Evolutionary conservation across 352 stramenopile genomes (phyloP).

Genomic region (Phytophthora agathidicida): DNA sequence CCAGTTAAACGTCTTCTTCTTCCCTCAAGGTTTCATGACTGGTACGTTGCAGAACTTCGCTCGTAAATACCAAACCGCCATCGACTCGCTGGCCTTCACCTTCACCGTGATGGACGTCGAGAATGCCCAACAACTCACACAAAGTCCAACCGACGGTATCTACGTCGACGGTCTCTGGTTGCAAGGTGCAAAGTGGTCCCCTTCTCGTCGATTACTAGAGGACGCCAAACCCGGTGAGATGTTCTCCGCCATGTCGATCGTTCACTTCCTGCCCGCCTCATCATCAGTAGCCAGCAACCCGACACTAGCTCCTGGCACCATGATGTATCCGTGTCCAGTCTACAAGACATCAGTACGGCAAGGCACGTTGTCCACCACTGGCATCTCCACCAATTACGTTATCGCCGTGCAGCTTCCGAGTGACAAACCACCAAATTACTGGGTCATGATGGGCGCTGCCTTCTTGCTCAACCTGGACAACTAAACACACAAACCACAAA

Average conservation of each 20-base stretch:
- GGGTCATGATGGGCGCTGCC: conserved; percentile 93
- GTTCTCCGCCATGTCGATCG: conserved; percentile 90
- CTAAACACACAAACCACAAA: conserved; percentile 32
- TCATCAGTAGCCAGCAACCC: conserved; percentile 42
- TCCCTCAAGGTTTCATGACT: conserved; percentile 97
- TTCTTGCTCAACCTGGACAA: conserved; percentile 93
- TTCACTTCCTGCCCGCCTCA: conserved; percentile 91
- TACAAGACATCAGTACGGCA: conserved; percentile 96
- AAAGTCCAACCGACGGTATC: conserved; percentile 90
- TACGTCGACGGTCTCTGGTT: conserved; percentile 92
- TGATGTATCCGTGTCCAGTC: conserved; percentile 91
- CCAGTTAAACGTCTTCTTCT: conserved; percentile 94
- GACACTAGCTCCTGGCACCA: conserved; percentile 2
- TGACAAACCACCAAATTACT: conserved; percentile 83
- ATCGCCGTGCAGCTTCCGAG: conserved; percentile 92
- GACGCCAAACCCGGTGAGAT: conserved; percentile 92
- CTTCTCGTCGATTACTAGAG: conserved; percentile 61
- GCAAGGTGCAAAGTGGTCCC: conserved; percentile 90
- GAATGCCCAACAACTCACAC: conserved; percentile 51
- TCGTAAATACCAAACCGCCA: conserved; percentile 94
- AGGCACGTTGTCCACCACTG: conserved; percentile 91
- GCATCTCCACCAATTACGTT: conserved; percentile 95
- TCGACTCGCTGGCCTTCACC: conserved; percentile 94
- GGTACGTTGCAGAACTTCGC: conserved; percentile 95
- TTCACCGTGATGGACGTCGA: conserved; percentile 85